Conservation (phyloP, 169 alveolate species). For the Plasmodium inui region DNA sequence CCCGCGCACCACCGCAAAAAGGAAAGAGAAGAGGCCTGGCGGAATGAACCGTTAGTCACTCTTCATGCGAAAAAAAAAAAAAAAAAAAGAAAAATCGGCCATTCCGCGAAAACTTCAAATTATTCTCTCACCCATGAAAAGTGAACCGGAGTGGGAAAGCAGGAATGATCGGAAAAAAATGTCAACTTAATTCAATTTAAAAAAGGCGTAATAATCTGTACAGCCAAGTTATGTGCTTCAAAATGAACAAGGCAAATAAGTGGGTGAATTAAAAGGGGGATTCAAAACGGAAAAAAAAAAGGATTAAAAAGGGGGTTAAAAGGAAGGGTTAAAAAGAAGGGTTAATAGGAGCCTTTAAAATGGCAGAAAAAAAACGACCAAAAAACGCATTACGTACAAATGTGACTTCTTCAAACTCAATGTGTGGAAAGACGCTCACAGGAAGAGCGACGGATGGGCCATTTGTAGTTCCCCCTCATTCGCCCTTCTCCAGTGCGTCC, state of each 20-base stretch:
- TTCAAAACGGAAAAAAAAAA: neutral
- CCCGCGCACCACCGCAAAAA: neutral
- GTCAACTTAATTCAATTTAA: neutral
- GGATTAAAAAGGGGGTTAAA: neutral
- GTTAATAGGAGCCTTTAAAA: no score
- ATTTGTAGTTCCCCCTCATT: neutral
- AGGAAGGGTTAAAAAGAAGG: neutral
- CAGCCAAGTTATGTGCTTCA: neutral
- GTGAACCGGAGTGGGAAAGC: neutral
- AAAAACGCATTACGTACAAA: neutral
- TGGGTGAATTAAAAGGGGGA: neutral
- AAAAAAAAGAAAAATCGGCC: neutral
- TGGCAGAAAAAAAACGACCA: neutral
- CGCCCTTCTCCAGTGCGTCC: slow-evolving; percentile 19
- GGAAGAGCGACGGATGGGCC: neutral
- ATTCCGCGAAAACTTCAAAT: neutral
- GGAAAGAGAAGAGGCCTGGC: no score
- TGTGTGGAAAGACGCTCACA: neutral
- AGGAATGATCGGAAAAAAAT: neutral
- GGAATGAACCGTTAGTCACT: neutral
- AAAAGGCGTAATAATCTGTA: neutral
- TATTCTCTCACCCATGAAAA: neutral
- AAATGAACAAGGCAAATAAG: neutral
- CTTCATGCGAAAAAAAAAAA: no score
- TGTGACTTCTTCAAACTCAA: neutral